A percentile compares a stretch with the other conserved stretches of the same genome.
Evolutionary conservation across 805 yeast genomes (phyloP).

Genomic region (Metschnikowia borealis): DNA sequence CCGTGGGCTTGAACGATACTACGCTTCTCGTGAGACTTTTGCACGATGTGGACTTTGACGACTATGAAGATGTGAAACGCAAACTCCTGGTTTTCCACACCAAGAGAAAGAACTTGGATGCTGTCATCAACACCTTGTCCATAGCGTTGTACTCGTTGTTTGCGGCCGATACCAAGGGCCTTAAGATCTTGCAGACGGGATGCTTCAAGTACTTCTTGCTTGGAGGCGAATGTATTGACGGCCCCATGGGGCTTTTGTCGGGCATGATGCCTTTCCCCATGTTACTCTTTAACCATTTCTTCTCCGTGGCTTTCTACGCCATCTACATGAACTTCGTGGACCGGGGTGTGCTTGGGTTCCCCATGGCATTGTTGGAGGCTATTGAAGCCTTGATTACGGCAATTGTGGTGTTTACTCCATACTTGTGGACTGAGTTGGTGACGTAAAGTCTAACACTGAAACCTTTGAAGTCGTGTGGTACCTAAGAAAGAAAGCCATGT

Average conservation of each 20-base stretch:
- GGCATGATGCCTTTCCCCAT: constrained; percentile 79
- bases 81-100: constrained; percentile 66
- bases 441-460: neutral
- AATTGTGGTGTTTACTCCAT: constrained; percentile 73
- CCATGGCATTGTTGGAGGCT: constrained; percentile 67
- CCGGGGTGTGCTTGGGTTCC: constrained; percentile 64
- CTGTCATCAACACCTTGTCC: constrained; percentile 85
- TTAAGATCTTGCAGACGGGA: constrained; percentile 74
- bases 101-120: constrained; percentile 71
- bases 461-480: too few species aligned
- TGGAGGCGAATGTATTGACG: constrained; percentile 76
- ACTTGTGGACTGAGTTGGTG: constrained; percentile 51
- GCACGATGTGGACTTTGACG: constrained; percentile 50
- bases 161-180: constrained; percentile 72
- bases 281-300: constrained; percentile 77
- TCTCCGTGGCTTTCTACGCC: constrained; percentile 83
- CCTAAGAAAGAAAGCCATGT: too few species aligned
- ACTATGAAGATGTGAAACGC: constrained; percentile 53
- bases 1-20: constrained; percentile 90
- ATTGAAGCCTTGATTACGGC: constrained; percentile 71
- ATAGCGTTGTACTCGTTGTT: constrained; percentile 86
- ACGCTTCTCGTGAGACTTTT: constrained; percentile 62
- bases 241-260: constrained; percentile 79
- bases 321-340: constrained; percentile 63
- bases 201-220: constrained; percentile 81